Percentiles rank a stretch among this genome's conserved stretches.
Evolutionary conservation across 129 eudicot genomes (phyloP).

Genomic region (Flaveria trinervia): DNA sequence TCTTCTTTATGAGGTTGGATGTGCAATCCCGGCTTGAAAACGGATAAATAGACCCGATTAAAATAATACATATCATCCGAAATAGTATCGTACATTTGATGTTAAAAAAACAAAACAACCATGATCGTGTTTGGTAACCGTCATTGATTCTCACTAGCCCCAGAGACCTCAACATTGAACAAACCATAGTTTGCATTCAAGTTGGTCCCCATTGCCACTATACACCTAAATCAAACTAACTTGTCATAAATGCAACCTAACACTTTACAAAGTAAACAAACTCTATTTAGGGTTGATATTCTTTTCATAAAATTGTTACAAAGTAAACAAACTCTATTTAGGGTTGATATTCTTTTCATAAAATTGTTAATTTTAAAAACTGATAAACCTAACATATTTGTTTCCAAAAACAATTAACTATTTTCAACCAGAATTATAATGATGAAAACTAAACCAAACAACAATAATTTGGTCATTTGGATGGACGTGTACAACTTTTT

Average conservation of each 20-base stretch:
- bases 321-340: background rate
- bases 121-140: background rate
- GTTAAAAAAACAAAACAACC: background rate
- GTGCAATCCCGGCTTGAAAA: no score
- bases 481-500: background rate
- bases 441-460: background rate
- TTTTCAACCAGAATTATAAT: background rate
- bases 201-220: constrained; percentile 1
- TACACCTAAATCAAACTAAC: background rate
- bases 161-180: background rate
- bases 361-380: background rate
- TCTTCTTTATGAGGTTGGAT: no score
- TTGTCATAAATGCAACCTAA: background rate
- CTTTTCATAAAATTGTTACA: background rate
- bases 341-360: background rate
- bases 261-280: background rate
- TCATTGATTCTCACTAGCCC: background rate
- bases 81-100: no score
- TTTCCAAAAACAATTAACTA: background rate
- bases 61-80: no score
- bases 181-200: background rate
- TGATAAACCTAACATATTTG: background rate
- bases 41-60: no score
- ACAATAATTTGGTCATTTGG: background rate
- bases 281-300: background rate